A percentile compares a stretch with the other conserved stretches of the same genome.
These are phyloP conservation scores for Leucocoprinus birnbaumii DNA, from an alignment of 768 basidiomycete genomes.

Conservation along the genomic window DNA sequence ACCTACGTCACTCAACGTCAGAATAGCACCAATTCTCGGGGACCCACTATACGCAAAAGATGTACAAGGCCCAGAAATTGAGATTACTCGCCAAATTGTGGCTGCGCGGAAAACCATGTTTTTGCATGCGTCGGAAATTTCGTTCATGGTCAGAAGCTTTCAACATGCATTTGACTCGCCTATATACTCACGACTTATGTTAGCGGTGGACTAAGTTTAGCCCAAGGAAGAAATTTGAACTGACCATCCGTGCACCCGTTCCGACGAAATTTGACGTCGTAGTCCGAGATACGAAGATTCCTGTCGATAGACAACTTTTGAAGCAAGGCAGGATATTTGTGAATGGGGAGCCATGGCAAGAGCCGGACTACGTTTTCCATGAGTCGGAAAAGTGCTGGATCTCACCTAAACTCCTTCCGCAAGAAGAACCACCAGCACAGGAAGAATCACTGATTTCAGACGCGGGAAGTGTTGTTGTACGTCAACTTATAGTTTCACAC, in stretches of 20 bases:
- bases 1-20: background rate
- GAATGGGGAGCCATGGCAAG: constrained; percentile 29
- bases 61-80: constrained; percentile 23
- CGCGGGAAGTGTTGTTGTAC: no score
- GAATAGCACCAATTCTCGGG: constrained; percentile 63
- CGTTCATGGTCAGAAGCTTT: constrained; percentile 48
- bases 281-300: constrained; percentile 45
- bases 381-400: constrained; percentile 11
- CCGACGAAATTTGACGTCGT: constrained; percentile 52
- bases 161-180: background rate
- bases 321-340: constrained; percentile 44
- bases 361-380: background rate
- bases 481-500: no score
- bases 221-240: constrained; percentile 43
- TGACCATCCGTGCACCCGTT: constrained; percentile 55
- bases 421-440: background rate
- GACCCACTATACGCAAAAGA: constrained; percentile 49
- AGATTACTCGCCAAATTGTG: constrained; percentile 12
- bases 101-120: constrained; percentile 45
- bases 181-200: background rate
- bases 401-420: constrained; percentile 2
- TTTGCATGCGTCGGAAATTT: constrained; percentile 57
- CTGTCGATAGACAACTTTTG: constrained; percentile 30
- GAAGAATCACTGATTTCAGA: no score
- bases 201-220: constrained; percentile 49